Evolutionary conservation across 345 rosid species (phyloP), one percentile per base, ranked within the genome.

Genomic region (Noccaea bulbosa): DNA sequence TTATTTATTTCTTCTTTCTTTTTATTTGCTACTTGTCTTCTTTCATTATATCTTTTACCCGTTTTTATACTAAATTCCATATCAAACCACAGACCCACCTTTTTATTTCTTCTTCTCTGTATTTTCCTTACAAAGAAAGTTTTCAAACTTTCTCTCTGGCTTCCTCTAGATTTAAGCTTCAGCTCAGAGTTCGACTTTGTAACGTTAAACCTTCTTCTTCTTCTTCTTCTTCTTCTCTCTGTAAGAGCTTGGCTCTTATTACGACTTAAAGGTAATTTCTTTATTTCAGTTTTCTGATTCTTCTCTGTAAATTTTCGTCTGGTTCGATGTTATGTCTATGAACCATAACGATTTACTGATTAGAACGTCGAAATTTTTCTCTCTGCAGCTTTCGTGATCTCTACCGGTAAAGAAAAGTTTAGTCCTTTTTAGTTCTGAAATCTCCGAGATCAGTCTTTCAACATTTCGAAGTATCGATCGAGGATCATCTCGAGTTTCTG

Each of bases 31-130:
- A 58, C 66, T 70, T 48, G 66, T 48, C 38, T 47, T 69, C 66
- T 48, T 70, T 75, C 46, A 24, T 74, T 43, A 15, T 12, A 61
- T 62, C 60, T 69, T 68, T 69, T 62, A 69, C 43, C 70, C 11
- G 15, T 8, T 34, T 34, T 55, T 49, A 43, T 34, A 64, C 62
- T 64, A 38, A 34, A 50, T 53, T 52, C 41, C 16, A 30, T 32
- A 46, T 56, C 65, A 56, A 30, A 46, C 71, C 65, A 24, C 57
- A n/a, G n/a, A 46, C 61, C 67, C 16, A 47, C 15, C 22, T 20
- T 27, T 58, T 65, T 47, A 4, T 54, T 40, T 60, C 65, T 45
- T 53, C 68, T 57, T 73, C 67, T 55, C 3, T 20, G 20, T 72
- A 11, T 73, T 39, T 34, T 67, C 30, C 67, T 59, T 64, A 46